Percentiles rank a stretch among this genome's conserved stretches.
These are phyloP conservation scores for Chiua sp. DNA, from an alignment of 1,284 basidiomycete species.

Conservation along the genomic window DNA sequence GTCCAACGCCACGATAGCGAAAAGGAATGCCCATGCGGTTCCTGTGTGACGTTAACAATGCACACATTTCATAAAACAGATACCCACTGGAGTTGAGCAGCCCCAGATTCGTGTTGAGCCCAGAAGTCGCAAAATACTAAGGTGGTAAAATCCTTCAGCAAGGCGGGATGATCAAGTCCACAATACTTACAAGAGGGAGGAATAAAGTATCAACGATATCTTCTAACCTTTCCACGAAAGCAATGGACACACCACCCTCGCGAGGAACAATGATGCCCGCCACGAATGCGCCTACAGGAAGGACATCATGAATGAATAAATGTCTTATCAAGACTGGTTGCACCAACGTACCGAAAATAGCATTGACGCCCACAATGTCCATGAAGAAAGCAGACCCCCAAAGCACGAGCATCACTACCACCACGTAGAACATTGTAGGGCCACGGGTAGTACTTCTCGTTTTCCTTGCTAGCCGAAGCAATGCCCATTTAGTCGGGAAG, in stretches of 20 bases:
- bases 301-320: slow-evolving; percentile 41
- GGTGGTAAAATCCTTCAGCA: slow-evolving; percentile 49
- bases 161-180: neutral
- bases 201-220: slow-evolving; percentile 85
- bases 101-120: slow-evolving; percentile 89
- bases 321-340: neutral
- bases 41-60: slow-evolving; percentile 57
- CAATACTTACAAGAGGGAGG: slow-evolving; percentile 74
- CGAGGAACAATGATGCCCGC: slow-evolving; percentile 93
- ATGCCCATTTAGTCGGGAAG: slow-evolving; percentile 66
- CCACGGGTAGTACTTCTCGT: slow-evolving; percentile 84
- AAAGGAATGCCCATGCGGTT: slow-evolving; percentile 90
- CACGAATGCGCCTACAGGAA: slow-evolving; percentile 76
- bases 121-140: slow-evolving; percentile 89
- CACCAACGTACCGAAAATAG: slow-evolving; percentile 73
- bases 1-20: slow-evolving; percentile 82
- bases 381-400: slow-evolving; percentile 93
- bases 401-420: slow-evolving; percentile 78
- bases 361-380: slow-evolving; percentile 92
- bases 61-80: slow-evolving; percentile 9
- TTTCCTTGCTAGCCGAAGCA: slow-evolving; percentile 75
- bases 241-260: slow-evolving; percentile 84
- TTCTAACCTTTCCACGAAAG: slow-evolving; percentile 82
- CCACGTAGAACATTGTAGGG: slow-evolving; percentile 83
- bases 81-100: slow-evolving; percentile 70